Base-by-base conservation (phyloP, 768 basidiomycete species). In the Postia placenta region DNA sequence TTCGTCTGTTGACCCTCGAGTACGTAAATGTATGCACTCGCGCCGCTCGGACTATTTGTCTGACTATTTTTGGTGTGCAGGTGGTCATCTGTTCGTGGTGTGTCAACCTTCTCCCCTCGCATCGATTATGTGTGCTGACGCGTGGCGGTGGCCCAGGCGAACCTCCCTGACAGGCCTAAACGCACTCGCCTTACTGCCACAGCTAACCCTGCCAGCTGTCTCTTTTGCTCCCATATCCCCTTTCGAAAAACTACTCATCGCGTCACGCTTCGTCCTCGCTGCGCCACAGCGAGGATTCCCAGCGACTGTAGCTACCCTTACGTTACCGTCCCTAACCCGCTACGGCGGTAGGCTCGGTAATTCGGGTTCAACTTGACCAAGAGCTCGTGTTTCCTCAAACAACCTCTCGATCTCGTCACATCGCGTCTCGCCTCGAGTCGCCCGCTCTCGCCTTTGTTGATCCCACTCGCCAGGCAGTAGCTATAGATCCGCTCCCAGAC, bases 1-100 rank as follows among this genome's bases (percentile, higher is more conserved):
- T 88, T 66, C 85, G 86, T 75, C 74, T 86, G 66, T 68, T 87
- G 83, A 82, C 83, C 82, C 79, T 82, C 65, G 79, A 78, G 87
- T 88, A 53, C 57, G 85, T 65, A 15, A 42, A 41, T 39, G 28
- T 46, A 48, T 38, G 24, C 17, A 11, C 19, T 9, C 33, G 33
- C n/a, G n/a, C n/a, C n/a, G n/a, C n/a, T 35, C n/a, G n/a, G n/a
- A n/a, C n/a, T n/a, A n/a, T n/a, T n/a, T n/a, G n/a, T 20, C 36
- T 41, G 42, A 49, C 42, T 15, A 48, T 15, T 49, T 30, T 25
- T 5, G 23, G 53, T 49, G 45, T 38, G 36, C 48, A 88, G 87
- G 85, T 86, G 84, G 85, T 80, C 81, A 66, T 83, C 81, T 52
- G 78, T 88, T 63, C 74, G 85, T 77, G 86, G 87, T 85, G 47